Evolutionary conservation across 371 early-diverging fungal genomes (phyloP).

Genomic region (Mucor irregularis): DNA sequence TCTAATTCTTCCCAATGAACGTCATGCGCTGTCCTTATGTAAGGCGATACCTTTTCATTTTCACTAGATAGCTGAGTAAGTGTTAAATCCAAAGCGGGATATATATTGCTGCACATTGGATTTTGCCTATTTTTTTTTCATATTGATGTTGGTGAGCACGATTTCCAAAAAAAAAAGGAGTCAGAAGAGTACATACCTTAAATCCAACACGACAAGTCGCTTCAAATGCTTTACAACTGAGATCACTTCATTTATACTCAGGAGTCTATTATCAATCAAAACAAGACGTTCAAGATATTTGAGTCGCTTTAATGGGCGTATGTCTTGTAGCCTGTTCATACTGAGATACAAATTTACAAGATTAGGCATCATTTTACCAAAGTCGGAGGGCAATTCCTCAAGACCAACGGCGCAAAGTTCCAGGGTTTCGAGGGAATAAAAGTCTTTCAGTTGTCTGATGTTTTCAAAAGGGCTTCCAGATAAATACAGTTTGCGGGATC

Average conservation of each 20-base stretch:
- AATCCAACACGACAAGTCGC: constrained; percentile 46
- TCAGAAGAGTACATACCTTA: constrained; percentile 32
- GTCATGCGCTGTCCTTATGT: constrained; percentile 35
- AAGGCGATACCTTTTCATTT: constrained; percentile 24
- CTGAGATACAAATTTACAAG: constrained; percentile 50
- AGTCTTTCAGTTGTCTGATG: constrained; percentile 39
- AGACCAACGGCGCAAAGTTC: constrained; percentile 53
- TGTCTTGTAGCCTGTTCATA: constrained; percentile 48
- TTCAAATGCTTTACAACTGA: constrained; percentile 37
- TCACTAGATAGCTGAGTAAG: not conserved
- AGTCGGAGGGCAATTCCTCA: constrained; percentile 45
- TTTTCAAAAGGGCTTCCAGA: constrained; percentile 50
- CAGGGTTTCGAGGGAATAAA: constrained; percentile 54
- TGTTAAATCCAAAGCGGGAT: constrained; percentile 20
- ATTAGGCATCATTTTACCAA: constrained; percentile 52
- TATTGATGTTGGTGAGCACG: too few relatives aligned
- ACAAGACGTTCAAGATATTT: constrained; percentile 48
- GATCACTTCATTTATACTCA: constrained; percentile 36
- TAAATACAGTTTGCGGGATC: constrained; percentile 52
- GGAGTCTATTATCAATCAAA: constrained; percentile 53
- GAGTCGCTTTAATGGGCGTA: constrained; percentile 46
- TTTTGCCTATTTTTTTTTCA: constrained; percentile 25
- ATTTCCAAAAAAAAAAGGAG: too few relatives aligned
- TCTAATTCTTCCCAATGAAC: constrained; percentile 47
- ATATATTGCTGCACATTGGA: constrained; percentile 31